Percentiles rank a stretch among this genome's conserved stretches.
Conservation (phyloP, 306 rosid species). For the Canavalia gladiata region DNA sequence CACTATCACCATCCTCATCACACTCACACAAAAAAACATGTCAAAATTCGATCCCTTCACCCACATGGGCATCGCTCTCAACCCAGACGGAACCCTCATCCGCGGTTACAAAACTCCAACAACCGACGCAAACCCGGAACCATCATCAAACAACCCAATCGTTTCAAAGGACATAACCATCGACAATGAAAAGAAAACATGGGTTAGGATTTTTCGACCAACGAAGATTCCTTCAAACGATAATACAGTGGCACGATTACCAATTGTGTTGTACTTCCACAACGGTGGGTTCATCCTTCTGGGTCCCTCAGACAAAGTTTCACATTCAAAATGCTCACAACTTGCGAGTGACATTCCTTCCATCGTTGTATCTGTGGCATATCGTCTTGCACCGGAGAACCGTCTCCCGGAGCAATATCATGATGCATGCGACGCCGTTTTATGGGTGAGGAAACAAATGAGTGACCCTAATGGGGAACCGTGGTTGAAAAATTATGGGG, state of each 20-base stretch:
- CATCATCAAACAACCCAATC: slow-evolving; percentile 10
- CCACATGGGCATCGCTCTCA: slow-evolving; percentile 49
- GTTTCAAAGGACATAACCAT: slow-evolving; percentile 64
- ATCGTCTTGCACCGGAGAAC: slow-evolving; percentile 61
- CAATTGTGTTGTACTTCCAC: slow-evolving; percentile 66
- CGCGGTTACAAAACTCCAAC: slow-evolving; percentile 40
- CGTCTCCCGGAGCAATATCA: slow-evolving; percentile 61
- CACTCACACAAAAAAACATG: slow-evolving; percentile 29
- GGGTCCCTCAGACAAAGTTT: neutral
- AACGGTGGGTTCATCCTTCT: slow-evolving; percentile 60
- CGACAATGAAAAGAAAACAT: slow-evolving; percentile 39
- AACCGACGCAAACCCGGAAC: slow-evolving; percentile 42
- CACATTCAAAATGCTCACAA: slow-evolving; percentile 42
- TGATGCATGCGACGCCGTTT: slow-evolving; percentile 53
- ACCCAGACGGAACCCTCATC: slow-evolving; percentile 62
- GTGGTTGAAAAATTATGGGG: slow-evolving; percentile 75
- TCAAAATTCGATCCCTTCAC: slow-evolving; percentile 65
- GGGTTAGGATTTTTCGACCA: slow-evolving; percentile 67
- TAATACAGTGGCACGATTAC: slow-evolving; percentile 61
- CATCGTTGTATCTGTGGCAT: slow-evolving; percentile 58
- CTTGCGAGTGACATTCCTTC: slow-evolving; percentile 54
- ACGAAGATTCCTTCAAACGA: slow-evolving; percentile 69
- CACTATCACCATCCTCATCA: neutral
- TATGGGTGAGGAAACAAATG: slow-evolving; percentile 61
- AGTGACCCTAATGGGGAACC: slow-evolving; percentile 52